phyloP scores from a whole-genome alignment of 495 filamentous ascomycete genomes.

The Corynascus novoguineensis region DNA sequence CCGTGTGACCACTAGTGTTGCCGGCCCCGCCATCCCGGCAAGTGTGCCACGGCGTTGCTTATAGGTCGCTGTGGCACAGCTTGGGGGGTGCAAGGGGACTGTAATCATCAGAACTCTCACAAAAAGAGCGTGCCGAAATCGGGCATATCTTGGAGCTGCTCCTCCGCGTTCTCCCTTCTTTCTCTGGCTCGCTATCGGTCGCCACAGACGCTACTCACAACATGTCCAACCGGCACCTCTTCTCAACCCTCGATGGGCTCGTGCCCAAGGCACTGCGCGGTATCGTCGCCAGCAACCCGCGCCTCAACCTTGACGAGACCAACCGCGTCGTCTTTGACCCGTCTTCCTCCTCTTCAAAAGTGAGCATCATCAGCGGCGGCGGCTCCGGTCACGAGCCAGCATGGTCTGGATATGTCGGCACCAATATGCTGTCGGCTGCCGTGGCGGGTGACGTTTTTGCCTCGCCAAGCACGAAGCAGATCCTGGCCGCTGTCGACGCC shows the following conservation, averaged over 20 bases:
- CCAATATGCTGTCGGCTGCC: conserved; percentile 55
- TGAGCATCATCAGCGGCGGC: conserved; percentile 56
- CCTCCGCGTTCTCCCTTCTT: neutral
- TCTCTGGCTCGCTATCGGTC: neutral
- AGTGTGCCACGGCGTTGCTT: conserved; percentile 18
- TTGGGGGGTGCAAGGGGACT: neutral
- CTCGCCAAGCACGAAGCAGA: conserved; percentile 56
- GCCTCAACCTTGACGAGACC: conserved; percentile 50
- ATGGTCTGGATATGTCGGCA: conserved; percentile 59
- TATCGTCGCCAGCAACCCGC: conserved; percentile 51
- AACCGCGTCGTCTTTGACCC: conserved; percentile 55
- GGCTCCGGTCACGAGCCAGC: conserved; percentile 60
- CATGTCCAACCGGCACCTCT: conserved; percentile 47
- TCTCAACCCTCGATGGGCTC: conserved; percentile 44
- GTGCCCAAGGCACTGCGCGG: conserved; percentile 52
- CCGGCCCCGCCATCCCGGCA: conserved; percentile 21
- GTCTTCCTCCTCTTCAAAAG: conserved; percentile 44
- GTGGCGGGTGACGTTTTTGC: conserved; percentile 60
- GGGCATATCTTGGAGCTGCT: neutral
- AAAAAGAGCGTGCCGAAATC: neutral
- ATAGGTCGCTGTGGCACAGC: conserved; percentile 3
- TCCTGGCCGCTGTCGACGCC: conserved; percentile 51
- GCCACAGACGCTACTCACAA: conserved; percentile 3
- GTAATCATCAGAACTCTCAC: neutral
- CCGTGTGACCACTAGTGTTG: conserved; percentile 4